Evolutionary conservation across 495 filamentous ascomycete species (phyloP), one percentile per base, ranked within the genome.

Genomic region (Lasiosphaeriaceae sp.): DNA sequence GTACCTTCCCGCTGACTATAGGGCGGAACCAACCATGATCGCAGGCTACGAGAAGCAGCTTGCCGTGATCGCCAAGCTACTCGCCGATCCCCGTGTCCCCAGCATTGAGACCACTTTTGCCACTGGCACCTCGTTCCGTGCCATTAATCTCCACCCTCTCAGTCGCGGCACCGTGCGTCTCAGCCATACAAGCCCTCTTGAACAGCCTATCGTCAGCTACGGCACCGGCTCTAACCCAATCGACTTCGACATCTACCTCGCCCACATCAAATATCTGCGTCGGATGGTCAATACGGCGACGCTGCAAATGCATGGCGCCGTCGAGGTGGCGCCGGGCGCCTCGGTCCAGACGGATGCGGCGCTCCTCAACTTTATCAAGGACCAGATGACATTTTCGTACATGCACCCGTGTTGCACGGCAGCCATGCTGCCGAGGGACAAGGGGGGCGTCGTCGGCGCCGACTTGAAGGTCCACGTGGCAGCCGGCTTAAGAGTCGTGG

Each of bases 401-500:
- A 57, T 57, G 59, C 59, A 61, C 39, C 50, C 59, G 9, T 61
- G 59, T 31, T 60, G 79, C 22, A 83, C 78, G 39, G 72, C 69
- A 8, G 74, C 74, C 63, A 81, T 80, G 75, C 71, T 71, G 35
- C 74, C 74, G 7, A 56, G 64, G 12, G 67, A 71, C 21, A 35
- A 74, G 35, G 70, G 71, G n/a, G 81, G 81, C 49, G 81, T 83
- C 16, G 80, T 83, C 2, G 79, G 80, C 54, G 60, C 64, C 26
- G 63, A 71, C 34, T 55, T 81, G 56, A 75, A 68, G 31, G 80
- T 84, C 11, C 72, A 83, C 54, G 85, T 83, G 0, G 61, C 84
- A 21, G 69, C 79, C 22, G 69, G 72, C 0, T 64, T 89, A 56
- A 76, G 86, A 9, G 75, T 88, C 11, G 82, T 77, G 4, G 86